Evolutionary conservation across 2,329 filamentous ascomycete genomes (phyloP), one percentile per base, ranked within the genome.

Genomic region (Aschersonia sp.): DNA sequence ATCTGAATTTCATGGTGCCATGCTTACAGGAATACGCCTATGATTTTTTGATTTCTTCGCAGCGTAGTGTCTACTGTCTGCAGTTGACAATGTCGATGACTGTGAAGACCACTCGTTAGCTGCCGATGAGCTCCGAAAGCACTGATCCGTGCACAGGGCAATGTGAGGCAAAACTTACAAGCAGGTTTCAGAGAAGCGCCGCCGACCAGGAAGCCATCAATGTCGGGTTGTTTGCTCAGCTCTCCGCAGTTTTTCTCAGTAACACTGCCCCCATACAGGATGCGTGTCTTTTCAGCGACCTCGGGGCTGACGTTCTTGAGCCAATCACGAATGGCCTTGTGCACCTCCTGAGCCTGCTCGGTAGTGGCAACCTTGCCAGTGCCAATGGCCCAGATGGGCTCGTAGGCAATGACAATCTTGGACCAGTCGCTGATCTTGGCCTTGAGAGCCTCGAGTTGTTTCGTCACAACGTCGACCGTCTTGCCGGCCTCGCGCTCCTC

Each of bases 221-320:
- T 95, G 68, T 98, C 92, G 54, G 79, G 66, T 79, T 97, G 81
- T 76, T 88, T 90, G 65, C 84, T 81, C 59, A 98, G 78, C 54
- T 97, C 90, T 62, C 75, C 79, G 77, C 87, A 94, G 81, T 98
- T 98, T 84, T 95, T 95, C 77, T 95, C 92, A 65, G 77, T 94
- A 60, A 98, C 92, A 60, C 84, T 92, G 63, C 92, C 92, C 56
- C 92, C 92, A 70, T 98, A 98, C 64, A 98, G 83, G 65, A 98
- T 87, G 59, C 92, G 81, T 52, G 89, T 95, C 71, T 84, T 80
- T 54, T 94, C 87, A 44, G 88, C 80, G 49, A 84, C 86, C 64
- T 76, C 70, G 52, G 84, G 75, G 62, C 78, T 71, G 54, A 94
- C 86, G 58, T 89, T 77, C 60, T 81, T 77, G 63, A 98, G 76